Percentiles rank a stretch among this genome's conserved stretches.
phyloP scores from a whole-genome alignment of 1,284 basidiomycete species.

The Boletus sp. region DNA sequence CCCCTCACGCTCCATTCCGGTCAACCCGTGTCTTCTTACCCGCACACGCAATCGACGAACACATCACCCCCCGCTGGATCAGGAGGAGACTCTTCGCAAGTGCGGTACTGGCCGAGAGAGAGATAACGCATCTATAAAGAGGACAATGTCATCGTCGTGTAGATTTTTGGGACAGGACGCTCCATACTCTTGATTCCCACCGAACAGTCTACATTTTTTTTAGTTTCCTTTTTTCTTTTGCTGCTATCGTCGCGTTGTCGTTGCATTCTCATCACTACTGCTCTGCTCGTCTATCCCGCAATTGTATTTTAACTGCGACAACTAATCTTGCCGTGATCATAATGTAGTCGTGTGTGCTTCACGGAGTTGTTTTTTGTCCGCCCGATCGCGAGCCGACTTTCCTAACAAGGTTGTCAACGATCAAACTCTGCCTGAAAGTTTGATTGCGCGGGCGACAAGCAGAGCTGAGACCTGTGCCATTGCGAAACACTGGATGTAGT shows the following conservation, averaged over 20 bases:
- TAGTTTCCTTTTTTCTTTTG: background rate
- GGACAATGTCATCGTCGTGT: conserved; percentile 11
- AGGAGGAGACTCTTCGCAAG: conserved; percentile 28
- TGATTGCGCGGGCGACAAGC: conserved; percentile 14
- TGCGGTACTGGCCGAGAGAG: conserved; percentile 31
- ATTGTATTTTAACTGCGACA: conserved; percentile 19
- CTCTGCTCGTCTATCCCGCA: conserved; percentile 16
- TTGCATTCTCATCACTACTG: conserved; percentile 12
- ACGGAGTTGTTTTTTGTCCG: conserved; percentile 19
- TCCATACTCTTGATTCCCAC: conserved; percentile 2
- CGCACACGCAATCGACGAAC: conserved; percentile 20
- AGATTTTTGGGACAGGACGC: conserved; percentile 21
- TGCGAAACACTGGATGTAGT: background rate
- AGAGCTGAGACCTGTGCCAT: conserved; percentile 5
- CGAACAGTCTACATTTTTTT: conserved; percentile 4
- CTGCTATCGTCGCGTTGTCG: conserved; percentile 11
- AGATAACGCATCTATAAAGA: conserved; percentile 14
- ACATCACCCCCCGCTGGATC: conserved; percentile 27
- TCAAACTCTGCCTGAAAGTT: conserved; percentile 6
- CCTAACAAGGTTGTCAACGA: conserved; percentile 21
- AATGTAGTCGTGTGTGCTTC: conserved; percentile 12
- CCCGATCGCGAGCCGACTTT: conserved; percentile 13
- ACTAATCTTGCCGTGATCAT: conserved; percentile 15
- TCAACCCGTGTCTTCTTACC: conserved; percentile 20
- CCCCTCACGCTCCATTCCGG: conserved; percentile 10